These are phyloP conservation scores for Noccaea bulbosa DNA, from an alignment of 345 rosid species.

Conservation along the genomic window DNA sequence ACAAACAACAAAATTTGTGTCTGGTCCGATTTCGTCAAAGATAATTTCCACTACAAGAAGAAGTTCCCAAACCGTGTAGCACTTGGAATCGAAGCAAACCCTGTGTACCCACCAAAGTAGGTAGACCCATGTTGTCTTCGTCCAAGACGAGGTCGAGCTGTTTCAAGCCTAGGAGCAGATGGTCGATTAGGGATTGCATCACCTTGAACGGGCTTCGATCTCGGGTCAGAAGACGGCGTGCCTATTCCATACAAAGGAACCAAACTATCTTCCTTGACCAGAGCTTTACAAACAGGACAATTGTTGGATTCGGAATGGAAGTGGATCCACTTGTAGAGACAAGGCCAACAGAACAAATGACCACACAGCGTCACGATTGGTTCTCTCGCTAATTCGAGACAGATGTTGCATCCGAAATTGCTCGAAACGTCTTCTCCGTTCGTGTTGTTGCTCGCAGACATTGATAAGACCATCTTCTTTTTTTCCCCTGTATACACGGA, in stretches of 20 bases:
- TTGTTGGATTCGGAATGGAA: conserved; percentile 55
- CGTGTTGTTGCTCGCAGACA: conserved; percentile 49
- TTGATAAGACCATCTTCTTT: not conserved
- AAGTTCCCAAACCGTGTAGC: conserved; percentile 75
- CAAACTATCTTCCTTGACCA: conserved; percentile 75
- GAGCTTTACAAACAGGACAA: conserved; percentile 93
- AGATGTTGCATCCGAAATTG: conserved; percentile 87
- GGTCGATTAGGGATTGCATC: conserved; percentile 82
- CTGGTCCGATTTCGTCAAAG: conserved; percentile 7
- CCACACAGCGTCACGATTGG: conserved; percentile 95
- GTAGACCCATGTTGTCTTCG: conserved; percentile 24
- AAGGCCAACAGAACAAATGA: conserved; percentile 97
- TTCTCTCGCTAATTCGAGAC: conserved; percentile 90
- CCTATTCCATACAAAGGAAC: conserved; percentile 97
- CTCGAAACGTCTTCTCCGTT: conserved; percentile 58
- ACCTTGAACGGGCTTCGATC: conserved; percentile 70
- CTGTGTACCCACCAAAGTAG: conserved; percentile 38
- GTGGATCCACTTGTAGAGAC: conserved; percentile 93
- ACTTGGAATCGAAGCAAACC: conserved; percentile 64
- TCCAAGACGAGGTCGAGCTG: conserved; percentile 65
- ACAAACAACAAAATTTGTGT: not conserved
- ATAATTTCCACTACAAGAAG: conserved; percentile 46
- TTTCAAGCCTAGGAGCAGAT: conserved; percentile 82
- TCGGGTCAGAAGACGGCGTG: conserved; percentile 73
- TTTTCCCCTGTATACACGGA: not conserved